Evolutionary conservation across 2,329 filamentous ascomycete genomes (phyloP), one percentile per base, ranked within the genome.

Genomic region (Botrytis fragariae): DNA sequence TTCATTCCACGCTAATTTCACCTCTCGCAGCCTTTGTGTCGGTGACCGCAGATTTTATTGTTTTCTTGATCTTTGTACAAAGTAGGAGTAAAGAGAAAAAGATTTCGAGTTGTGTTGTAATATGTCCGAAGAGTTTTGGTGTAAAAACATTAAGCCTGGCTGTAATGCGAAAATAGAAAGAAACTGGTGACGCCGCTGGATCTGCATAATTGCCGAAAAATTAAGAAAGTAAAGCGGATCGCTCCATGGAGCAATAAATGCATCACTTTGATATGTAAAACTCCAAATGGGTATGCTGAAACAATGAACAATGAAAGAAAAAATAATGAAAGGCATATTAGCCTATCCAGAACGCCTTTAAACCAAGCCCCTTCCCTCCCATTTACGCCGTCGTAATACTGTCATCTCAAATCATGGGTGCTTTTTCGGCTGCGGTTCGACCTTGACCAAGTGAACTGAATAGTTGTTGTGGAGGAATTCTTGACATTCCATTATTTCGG

Each of bases 381-480:
- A 51, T 54, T 75, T 75, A 76, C 78, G 77, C 78, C 78, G 73
- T 76, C 75, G 73, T 72, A 69, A 75, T 70, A 68, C 72, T 72
- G 71, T 69, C 51, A 45, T 71, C 67, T 80, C 77, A 81, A 73
- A 81, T 79, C 75, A 76, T 76, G 37, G 79, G 76, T 67, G 77
- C 76, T 75, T 79, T 77, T 61, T 78, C 79, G 63, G 78, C 79
- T 64, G 74, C 78, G 42, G 74, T 76, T 22, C 79, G 77, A 42
- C 77, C 76, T 73, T 80, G 80, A 60, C 77, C 79, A 45, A 82
- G 71, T 12, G 80, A 80, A 57, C 78, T 77, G 61, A 82, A 80
- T 18, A 82, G 84, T 80, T 91, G 87, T 69, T 87, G 85, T 4
- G 90, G 90, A 20, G 89, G 89, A 74, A 91, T 86, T 75, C 88